Percentiles rank a stretch among this genome's conserved stretches.
Conservation (phyloP, 2,329 filamentous ascomycete genomes). For the Fusarium sp. region DNA sequence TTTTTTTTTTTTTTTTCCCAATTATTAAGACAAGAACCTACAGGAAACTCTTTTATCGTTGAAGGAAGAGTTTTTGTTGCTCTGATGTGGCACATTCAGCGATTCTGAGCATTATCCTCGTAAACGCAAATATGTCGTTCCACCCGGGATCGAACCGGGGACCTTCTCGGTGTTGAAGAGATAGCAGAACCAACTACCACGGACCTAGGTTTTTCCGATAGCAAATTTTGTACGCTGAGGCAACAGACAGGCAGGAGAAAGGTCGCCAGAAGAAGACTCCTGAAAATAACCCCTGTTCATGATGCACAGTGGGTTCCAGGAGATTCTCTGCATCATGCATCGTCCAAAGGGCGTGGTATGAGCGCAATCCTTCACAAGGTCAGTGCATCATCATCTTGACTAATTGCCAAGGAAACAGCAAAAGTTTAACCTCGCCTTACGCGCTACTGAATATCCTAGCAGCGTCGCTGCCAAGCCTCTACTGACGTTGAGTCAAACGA, state of each 20-base stretch:
- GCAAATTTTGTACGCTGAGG: not conserved
- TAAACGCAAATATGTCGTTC: not conserved
- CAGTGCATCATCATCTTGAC: not conserved
- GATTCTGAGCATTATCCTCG: not conserved
- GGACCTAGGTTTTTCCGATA: not conserved
- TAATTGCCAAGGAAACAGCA: not conserved
- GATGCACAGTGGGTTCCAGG: not conserved
- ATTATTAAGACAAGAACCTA: accelerated
- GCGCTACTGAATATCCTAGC: not conserved
- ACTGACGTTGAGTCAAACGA: not conserved
- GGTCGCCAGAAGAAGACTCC: not conserved
- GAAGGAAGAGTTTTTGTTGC: accelerated
- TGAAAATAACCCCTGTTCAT: not conserved
- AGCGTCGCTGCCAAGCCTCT: not conserved
- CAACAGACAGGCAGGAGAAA: no score
- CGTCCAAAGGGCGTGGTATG: not conserved
- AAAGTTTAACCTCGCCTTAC: not conserved
- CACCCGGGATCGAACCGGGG: not conserved
- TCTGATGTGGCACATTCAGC: accelerated
- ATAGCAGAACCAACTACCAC: not conserved
- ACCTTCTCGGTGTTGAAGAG: not conserved
- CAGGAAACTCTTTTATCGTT: accelerated
- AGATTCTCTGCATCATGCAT: not conserved
- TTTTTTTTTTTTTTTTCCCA: not conserved
- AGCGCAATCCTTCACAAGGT: not conserved